Evolutionary conservation across 768 basidiomycete species (phyloP), one percentile per base, ranked within the genome.

Genomic region (Phylloporus arenicola): DNA sequence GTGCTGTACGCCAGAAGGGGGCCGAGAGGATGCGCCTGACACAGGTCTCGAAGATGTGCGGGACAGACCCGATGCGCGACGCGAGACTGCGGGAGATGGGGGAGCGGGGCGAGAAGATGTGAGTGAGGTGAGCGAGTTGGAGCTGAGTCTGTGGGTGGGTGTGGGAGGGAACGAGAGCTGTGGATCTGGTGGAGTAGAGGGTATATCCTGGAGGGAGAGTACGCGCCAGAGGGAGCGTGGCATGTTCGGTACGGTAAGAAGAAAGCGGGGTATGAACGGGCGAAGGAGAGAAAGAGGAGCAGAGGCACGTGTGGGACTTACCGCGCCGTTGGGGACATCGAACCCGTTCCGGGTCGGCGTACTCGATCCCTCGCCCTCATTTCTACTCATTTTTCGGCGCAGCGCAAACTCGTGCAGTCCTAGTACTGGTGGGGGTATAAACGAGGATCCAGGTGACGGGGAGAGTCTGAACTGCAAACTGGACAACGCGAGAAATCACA

Each of bases 21-120:
- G 60, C 31, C 64, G 55, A 10, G 65, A 65, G 7, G 61, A 47
- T 12, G 50, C 3, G 17, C 68, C 39, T 40, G 39, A 40, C 6
- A 47, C 51, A 0, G 64, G 62, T 3, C 64, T 40, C 0, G 65
- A 68, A 7, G 66, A 62, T 0, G 55, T 9, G 12, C 65, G 64
- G 4, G 65, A 66, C 7, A 64, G 41, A 10, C 61, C 59, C 11
- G 76, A 75, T 43, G 67, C 46, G 50, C 70, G 52, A 31, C 80
- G 75, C 0, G 80, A 80, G 5, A 72, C 49, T 0, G 72, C 78
- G 14, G 82, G 83, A 2, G 81, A 83, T 4, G 78, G 78, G 0
- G 83, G 83, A 0, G 83, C 83, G 30, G 81, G 82, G 5, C 83
- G 79, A 1, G 74, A 75, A 12, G 76, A 75, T 1, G 70, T 71